Percentiles rank a stretch among this genome's conserved stretches.
Evolutionary conservation across 1,284 basidiomycete species (phyloP).

Genomic region (Pascua guehoae): DNA sequence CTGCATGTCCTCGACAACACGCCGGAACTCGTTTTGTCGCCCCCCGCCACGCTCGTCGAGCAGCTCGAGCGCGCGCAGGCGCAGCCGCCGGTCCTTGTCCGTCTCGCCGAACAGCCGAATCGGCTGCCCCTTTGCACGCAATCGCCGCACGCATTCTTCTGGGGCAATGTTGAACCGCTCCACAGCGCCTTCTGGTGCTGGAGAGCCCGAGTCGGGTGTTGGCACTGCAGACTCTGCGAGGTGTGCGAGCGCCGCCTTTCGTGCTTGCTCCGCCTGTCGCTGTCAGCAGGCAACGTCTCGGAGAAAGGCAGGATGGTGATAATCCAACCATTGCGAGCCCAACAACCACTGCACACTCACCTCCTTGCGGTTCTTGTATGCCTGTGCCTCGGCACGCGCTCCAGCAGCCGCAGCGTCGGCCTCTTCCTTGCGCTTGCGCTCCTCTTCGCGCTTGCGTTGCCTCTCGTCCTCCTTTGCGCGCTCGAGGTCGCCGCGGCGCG

Average conservation of each 20-base stretch:
- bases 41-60: constrained; percentile 66
- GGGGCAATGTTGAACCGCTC: constrained; percentile 83
- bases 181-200: constrained; percentile 30
- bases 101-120: constrained; percentile 92
- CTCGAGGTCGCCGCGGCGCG: constrained; percentile 71
- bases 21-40: constrained; percentile 82
- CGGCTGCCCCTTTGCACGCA: constrained; percentile 88
- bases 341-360: constrained; percentile 25
- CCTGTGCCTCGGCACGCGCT: constrained; percentile 8
- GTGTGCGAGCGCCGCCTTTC: constrained; percentile 24
- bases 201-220: constrained; percentile 21
- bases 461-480: constrained; percentile 64
- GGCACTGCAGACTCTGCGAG: constrained; percentile 20
- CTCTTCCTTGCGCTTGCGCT: constrained; percentile 50
- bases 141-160: constrained; percentile 81
- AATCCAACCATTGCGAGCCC: no score
- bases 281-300: not conserved
- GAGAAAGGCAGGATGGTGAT: no score
- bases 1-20: constrained; percentile 72
- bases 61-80: constrained; percentile 87
- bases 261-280: constrained; percentile 28
- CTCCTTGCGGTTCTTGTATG: constrained; percentile 33
- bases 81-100: constrained; percentile 85
- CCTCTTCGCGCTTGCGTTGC: constrained; percentile 40
- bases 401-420: constrained; percentile 25